Evolutionary conservation across 768 basidiomycete genomes (phyloP).

Genomic region (Phaeotremella skinneri): DNA sequence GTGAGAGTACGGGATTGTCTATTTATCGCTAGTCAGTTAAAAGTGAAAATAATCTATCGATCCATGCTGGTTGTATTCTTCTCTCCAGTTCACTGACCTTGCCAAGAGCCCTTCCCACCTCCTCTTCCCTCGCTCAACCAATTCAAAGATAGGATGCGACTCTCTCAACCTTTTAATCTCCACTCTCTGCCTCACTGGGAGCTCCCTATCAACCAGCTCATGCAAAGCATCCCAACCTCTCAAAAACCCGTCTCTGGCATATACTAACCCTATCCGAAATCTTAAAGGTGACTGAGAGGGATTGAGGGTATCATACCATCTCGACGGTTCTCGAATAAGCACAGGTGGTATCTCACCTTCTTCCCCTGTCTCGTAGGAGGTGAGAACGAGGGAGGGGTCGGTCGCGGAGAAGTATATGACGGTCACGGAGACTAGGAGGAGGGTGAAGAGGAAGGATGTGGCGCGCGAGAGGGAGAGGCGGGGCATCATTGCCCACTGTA

Average conservation of each 20-base stretch:
- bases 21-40: background rate
- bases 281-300: conserved; percentile 7
- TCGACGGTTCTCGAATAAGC: background rate
- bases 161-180: conserved; percentile 26
- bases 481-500: background rate
- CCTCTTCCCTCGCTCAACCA: conserved; percentile 39
- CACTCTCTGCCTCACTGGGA: background rate
- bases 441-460: conserved; percentile 22
- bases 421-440: conserved; percentile 12
- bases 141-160: conserved; percentile 43
- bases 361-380: background rate
- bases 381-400: conserved; percentile 1
- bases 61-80: background rate
- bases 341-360: background rate
- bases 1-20: conserved; percentile 75
- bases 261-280: conserved; percentile 13
- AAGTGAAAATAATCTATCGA: background rate
- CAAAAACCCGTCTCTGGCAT: conserved; percentile 31
- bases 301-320: background rate
- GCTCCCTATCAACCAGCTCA: conserved; percentile 21
- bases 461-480: conserved; percentile 25
- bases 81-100: conserved; percentile 34
- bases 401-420: conserved; percentile 9
- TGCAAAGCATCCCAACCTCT: conserved; percentile 42
- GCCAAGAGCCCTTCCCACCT: conserved; percentile 39